phyloP scores from a whole-genome alignment of 192 early-diverging fungal species.

The Oehlia diaphana region DNA sequence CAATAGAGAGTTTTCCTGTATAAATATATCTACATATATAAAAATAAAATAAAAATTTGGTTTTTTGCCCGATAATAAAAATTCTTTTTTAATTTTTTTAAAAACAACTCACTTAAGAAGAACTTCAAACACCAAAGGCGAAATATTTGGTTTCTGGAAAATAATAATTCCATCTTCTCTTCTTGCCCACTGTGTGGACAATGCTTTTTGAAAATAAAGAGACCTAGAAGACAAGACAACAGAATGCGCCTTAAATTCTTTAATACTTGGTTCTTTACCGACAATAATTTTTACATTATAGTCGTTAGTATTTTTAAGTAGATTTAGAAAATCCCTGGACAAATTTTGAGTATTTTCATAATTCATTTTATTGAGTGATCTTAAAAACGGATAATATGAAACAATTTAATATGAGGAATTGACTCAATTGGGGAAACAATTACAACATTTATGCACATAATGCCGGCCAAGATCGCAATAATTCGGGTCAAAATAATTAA shows the following conservation, averaged over 20 bases:
- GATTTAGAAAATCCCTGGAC: too few species aligned
- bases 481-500: too few species aligned
- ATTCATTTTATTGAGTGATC: too few species aligned
- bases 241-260: conserved; percentile 12
- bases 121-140: not conserved
- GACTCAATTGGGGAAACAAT: too few species aligned
- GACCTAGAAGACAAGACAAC: not conserved
- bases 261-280: not conserved
- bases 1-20: conserved; percentile 1
- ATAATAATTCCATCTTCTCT: not conserved
- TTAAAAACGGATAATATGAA: too few species aligned
- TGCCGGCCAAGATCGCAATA: too few species aligned
- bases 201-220: conserved; percentile 1
- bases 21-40: not conserved
- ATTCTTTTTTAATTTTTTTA: too few species aligned
- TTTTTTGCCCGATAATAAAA: not conserved
- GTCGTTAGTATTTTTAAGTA: too few species aligned
- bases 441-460: too few species aligned
- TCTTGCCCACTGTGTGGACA: conserved; percentile 1
- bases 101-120: conserved; percentile 13
- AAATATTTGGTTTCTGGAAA: conserved; percentile 10
- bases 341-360: too few species aligned
- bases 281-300: too few species aligned
- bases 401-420: too few species aligned
- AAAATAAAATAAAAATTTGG: not conserved